phyloP scores from a whole-genome alignment of 225 moss, liverwort and hornwort species.

The Marchantia paleacea region DNA sequence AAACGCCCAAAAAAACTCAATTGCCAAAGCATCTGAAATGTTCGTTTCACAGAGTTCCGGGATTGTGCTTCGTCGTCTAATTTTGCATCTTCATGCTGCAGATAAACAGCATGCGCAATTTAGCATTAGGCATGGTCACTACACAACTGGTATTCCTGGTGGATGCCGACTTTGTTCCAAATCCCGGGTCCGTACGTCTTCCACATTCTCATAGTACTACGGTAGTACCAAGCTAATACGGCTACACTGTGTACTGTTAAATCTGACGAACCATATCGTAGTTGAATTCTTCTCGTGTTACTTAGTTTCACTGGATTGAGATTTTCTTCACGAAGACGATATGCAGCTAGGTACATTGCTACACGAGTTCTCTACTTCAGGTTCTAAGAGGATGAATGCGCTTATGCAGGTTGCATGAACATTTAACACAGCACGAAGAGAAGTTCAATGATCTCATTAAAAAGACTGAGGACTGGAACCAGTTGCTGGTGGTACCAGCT shows the following conservation, averaged over 20 bases:
- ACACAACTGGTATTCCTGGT: conserved; percentile 30
- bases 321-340: background rate
- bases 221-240: background rate
- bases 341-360: background rate
- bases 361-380: background rate
- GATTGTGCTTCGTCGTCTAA: background rate
- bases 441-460: conserved; percentile 24
- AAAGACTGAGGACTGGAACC: conserved; percentile 14
- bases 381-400: background rate
- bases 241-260: background rate
- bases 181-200: conserved; percentile 29
- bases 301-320: background rate
- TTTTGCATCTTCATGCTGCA: conserved; percentile 1
- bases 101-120: conserved; percentile 38
- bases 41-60: background rate
- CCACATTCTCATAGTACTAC: background rate
- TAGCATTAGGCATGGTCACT: conserved; percentile 41
- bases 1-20: background rate
- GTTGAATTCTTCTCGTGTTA: background rate
- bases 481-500: conserved; percentile 38
- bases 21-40: background rate
- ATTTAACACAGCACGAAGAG: conserved; percentile 33
- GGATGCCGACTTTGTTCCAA: conserved; percentile 44
- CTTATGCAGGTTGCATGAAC: conserved; percentile 37
- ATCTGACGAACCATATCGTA: background rate